Percentiles rank a stretch among this genome's conserved stretches.
phyloP scores from a whole-genome alignment of 2,329 filamentous ascomycete species.

The Aspergillus pseudoglaucus region DNA sequence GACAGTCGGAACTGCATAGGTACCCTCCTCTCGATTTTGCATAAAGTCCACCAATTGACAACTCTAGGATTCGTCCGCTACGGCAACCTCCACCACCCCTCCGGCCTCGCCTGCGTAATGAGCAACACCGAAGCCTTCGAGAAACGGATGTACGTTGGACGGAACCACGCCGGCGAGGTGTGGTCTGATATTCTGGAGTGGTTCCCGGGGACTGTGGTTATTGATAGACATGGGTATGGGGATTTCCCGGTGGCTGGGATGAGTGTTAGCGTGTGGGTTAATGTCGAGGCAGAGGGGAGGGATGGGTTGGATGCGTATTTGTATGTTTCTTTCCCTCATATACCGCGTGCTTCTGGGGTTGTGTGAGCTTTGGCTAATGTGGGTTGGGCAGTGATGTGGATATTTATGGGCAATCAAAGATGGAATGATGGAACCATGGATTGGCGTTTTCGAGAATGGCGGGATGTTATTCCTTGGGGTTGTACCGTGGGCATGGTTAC shows the following conservation, averaged over 20 bases:
- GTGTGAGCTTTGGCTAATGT: not conserved
- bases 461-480: slow-evolving; percentile 3
- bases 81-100: slow-evolving; percentile 45
- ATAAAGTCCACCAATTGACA: not conserved
- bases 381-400: not conserved
- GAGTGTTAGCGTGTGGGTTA: slow-evolving; percentile 58
- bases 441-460: not conserved
- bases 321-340: slow-evolving; percentile 25
- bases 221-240: slow-evolving; percentile 55
- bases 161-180: slow-evolving; percentile 50
- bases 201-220: slow-evolving; percentile 48
- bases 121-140: slow-evolving; percentile 44
- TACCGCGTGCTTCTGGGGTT: not conserved
- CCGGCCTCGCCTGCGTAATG: slow-evolving; percentile 52
- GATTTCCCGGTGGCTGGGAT: slow-evolving; percentile 48
- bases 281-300: slow-evolving; percentile 48
- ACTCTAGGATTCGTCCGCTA: slow-evolving; percentile 43
- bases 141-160: slow-evolving; percentile 58
- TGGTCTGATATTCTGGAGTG: slow-evolving; percentile 59
- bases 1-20: slow-evolving; percentile 56
- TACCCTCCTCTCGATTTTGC: not conserved
- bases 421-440: no score
- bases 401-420: not conserved
- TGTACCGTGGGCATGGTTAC: not conserved
- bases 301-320: slow-evolving; percentile 37